phyloP scores from a whole-genome alignment of 2,329 filamentous ascomycete genomes.

The Colletotrichum falcatum region DNA sequence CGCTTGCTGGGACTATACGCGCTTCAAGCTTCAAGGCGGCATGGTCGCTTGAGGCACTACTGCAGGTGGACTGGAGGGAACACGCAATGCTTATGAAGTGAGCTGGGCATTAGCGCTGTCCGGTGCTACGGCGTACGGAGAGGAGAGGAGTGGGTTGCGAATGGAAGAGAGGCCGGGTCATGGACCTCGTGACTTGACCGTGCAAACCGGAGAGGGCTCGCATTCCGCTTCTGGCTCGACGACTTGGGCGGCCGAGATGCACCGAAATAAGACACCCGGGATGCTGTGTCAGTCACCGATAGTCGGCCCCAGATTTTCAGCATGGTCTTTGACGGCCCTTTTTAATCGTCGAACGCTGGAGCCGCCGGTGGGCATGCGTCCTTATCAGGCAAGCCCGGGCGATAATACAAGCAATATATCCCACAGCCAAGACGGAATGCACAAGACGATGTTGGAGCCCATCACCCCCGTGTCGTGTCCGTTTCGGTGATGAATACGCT shows the following conservation, averaged over 20 bases:
- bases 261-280: slow-evolving; percentile 38
- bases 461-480: slow-evolving; percentile 5
- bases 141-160: slow-evolving; percentile 14
- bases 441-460: slow-evolving; percentile 6
- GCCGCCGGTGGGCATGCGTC: slow-evolving; percentile 25
- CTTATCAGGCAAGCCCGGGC: slow-evolving; percentile 25
- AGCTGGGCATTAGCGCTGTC: slow-evolving; percentile 23
- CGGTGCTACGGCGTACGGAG: background rate
- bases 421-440: slow-evolving; percentile 22
- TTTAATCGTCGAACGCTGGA: slow-evolving; percentile 29
- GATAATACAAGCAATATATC: slow-evolving; percentile 17
- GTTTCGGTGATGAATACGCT: slow-evolving; percentile 9
- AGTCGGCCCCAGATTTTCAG: slow-evolving; percentile 31
- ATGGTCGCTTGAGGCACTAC: slow-evolving; percentile 35
- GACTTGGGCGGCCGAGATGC: slow-evolving; percentile 36
- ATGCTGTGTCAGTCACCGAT: slow-evolving; percentile 37
- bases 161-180: slow-evolving; percentile 17
- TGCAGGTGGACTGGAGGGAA: slow-evolving; percentile 34
- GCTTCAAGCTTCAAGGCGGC: background rate
- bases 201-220: slow-evolving; percentile 14
- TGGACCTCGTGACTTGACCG: slow-evolving; percentile 36
- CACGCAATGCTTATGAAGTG: slow-evolving; percentile 13
- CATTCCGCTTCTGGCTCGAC: slow-evolving; percentile 26
- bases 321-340: background rate
- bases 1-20: slow-evolving; percentile 15